Evolutionary conservation across 2,329 filamentous ascomycete species (phyloP), one percentile per base, ranked within the genome.

Genomic region (Hypocrella siamensis): DNA sequence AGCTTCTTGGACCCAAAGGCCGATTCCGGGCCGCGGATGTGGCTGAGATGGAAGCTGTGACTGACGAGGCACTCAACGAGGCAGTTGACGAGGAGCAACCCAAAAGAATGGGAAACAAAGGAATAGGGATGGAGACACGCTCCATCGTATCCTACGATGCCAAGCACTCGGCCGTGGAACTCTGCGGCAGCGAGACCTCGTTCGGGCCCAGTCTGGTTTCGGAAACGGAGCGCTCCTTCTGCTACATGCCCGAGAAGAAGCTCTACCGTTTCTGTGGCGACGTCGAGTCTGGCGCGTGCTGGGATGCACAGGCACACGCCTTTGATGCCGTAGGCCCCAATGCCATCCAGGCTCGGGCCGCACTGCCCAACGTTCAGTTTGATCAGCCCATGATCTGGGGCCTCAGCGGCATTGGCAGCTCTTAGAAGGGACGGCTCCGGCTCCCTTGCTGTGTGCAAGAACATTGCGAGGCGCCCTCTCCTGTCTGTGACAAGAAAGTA

Each of bases 151-250:
- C 33, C 15, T 5, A 31, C 15, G n/a, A 24, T 11, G 8, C 5
- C 3, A 18, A 22, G 4, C 33, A 35, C 12, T 28, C 25, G 9
- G 33, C 33, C 33, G 16, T n/a, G 18, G 4, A 3, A 11, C 16
- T 35, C 11, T 35, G 33, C 19, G 18, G 11, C 4, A 28, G 29
- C 18, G 1, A 11, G 12, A 31, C 17, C 12, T 31, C 29, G 6
- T 17, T 26, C 12, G 33, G 33, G n/a, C 33, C 33, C 6, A 34
- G 33, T 18, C 21, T 34, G 28, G 24, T 31, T n/a, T 31, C 33
- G 5, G 15, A 26, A 11, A 17, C 4, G 3, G 33, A 34, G 7
- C 30, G 28, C 11, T 5, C 4, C 11, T 34, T 34, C 28, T 34
- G 33, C n/a, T 28, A 34, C 19, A 34, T 34, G 33, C 28, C 33